phyloP scores from a whole-genome alignment of 768 basidiomycete genomes.

The Rubroboletus pulcherrimus region DNA sequence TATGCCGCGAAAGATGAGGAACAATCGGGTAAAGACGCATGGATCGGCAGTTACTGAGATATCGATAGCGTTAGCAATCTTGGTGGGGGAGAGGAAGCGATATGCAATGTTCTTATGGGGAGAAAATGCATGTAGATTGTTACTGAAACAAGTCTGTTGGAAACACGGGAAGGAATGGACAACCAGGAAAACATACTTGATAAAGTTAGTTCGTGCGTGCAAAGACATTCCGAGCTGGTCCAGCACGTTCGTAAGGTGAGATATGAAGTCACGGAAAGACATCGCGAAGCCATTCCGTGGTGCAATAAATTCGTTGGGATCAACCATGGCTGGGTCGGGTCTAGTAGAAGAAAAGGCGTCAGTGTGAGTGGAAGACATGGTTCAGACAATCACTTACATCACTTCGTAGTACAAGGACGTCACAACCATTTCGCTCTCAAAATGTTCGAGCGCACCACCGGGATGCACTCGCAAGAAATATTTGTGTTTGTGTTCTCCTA shows the following conservation, averaged over 20 bases:
- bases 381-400: slow-evolving; percentile 45
- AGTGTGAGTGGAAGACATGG: background rate
- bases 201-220: slow-evolving; percentile 76
- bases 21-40: slow-evolving; percentile 78
- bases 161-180: background rate
- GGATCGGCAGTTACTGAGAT: slow-evolving; percentile 79
- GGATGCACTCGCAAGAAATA: slow-evolving; percentile 82
- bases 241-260: slow-evolving; percentile 76
- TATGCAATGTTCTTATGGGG: slow-evolving; percentile 86
- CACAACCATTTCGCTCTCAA: slow-evolving; percentile 74
- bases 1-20: slow-evolving; percentile 82
- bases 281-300: slow-evolving; percentile 84
- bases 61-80: slow-evolving; percentile 83
- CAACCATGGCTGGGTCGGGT: slow-evolving; percentile 72
- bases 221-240: slow-evolving; percentile 83
- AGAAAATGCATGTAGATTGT: slow-evolving; percentile 71
- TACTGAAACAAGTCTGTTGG: slow-evolving; percentile 38
- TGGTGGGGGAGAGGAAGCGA: slow-evolving; percentile 76
- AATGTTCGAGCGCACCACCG: slow-evolving; percentile 83
- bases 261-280: slow-evolving; percentile 75
- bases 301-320: slow-evolving; percentile 74
- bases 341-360: slow-evolving; percentile 36
- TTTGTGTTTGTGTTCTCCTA: slow-evolving; percentile 70
- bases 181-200: slow-evolving; percentile 52
- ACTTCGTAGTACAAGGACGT: slow-evolving; percentile 86